Percentiles rank a stretch among this genome's conserved stretches.
These are phyloP conservation scores for Venturia aucupariae DNA, from an alignment of 2,329 filamentous ascomycete species.

Conservation along the genomic window DNA sequence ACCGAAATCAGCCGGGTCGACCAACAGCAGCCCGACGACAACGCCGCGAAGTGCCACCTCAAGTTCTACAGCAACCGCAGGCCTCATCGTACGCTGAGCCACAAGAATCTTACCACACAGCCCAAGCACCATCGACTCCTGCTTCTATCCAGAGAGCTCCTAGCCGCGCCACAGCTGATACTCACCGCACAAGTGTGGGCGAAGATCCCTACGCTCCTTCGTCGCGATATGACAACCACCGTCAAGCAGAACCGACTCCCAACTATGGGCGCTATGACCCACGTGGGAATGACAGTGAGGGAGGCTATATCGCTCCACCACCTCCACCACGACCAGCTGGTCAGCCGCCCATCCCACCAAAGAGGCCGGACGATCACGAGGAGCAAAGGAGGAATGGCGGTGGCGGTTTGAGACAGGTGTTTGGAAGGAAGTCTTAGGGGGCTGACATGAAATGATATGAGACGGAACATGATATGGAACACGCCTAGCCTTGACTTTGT, in stretches of 20 bases:
- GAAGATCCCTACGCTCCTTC: neutral
- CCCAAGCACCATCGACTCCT: neutral
- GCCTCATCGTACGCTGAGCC: neutral
- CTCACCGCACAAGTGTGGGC: neutral
- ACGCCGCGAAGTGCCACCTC: neutral
- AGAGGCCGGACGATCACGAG: slow-evolving; percentile 2
- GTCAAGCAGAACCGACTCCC: neutral
- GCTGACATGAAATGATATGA: neutral
- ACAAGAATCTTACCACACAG: neutral
- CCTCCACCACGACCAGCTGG: neutral
- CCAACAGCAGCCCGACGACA: neutral
- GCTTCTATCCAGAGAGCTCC: neutral
- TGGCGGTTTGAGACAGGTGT: neutral
- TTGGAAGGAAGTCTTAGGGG: neutral
- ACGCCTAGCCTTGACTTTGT: neutral
- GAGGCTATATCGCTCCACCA: neutral
- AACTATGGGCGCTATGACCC: slow-evolving; percentile 8
- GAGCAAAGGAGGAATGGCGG: slow-evolving; percentile 1
- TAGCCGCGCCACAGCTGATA: neutral
- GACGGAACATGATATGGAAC: neutral
- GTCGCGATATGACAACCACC: neutral
- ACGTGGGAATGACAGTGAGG: neutral
- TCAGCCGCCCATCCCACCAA: slow-evolving; percentile 3
- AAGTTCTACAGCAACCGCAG: neutral
- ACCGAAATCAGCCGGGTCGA: neutral